phyloP scores from a whole-genome alignment of 306 rosid genomes.

The Chamaecrista fasciculata region DNA sequence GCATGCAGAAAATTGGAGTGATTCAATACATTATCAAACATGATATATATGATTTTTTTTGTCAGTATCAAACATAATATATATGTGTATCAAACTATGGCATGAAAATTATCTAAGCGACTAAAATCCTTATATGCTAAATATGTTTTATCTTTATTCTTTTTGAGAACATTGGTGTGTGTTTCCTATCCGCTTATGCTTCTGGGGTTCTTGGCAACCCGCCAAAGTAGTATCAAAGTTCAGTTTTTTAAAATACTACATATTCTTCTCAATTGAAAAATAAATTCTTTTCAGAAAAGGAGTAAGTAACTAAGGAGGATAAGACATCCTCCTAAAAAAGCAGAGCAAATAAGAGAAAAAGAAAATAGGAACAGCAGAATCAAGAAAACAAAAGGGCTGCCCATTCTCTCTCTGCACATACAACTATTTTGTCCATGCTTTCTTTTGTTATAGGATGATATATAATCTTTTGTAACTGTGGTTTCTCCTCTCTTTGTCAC shows the following conservation, averaged over 20 bases:
- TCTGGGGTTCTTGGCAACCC: neutral
- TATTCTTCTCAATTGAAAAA: neutral
- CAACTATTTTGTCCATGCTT: neutral
- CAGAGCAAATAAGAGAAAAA: neutral
- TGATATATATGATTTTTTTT: no score
- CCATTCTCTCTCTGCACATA: neutral
- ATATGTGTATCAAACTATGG: neutral
- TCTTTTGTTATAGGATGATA: neutral
- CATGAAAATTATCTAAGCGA: neutral
- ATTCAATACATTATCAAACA: no score
- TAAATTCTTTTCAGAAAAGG: neutral
- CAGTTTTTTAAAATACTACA: neutral
- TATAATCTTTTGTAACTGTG: neutral
- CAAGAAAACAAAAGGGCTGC: neutral
- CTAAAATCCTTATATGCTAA: neutral
- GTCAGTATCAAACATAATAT: no score
- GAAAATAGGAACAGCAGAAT: neutral
- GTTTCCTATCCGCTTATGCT: conserved; percentile 5
- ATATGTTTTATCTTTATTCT: neutral
- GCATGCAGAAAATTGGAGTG: neutral
- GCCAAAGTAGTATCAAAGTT: neutral
- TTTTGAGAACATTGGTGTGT: neutral
- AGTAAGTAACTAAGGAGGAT: neutral
- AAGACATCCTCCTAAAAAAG: neutral
- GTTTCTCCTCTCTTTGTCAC: neutral